Evolutionary conservation across 495 filamentous ascomycete genomes (phyloP).

Genomic region (Immersiella caudata): DNA sequence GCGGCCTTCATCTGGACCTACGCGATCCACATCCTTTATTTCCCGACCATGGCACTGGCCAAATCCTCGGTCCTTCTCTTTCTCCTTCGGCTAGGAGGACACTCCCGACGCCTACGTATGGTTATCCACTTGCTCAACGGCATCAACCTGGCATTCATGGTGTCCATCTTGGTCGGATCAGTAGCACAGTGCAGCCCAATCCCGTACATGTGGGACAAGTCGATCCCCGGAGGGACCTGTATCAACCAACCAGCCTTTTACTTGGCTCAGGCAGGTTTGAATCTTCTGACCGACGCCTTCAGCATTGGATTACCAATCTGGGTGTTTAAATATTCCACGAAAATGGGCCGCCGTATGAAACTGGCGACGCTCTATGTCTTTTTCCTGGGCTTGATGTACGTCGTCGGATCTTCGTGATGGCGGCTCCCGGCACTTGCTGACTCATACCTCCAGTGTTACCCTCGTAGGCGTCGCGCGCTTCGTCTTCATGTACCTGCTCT

Average conservation of each 20-base stretch:
- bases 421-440: neutral
- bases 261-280: conserved; percentile 29
- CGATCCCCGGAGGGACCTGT: conserved; percentile 13
- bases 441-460: conserved; percentile 13
- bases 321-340: conserved; percentile 11
- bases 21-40: conserved; percentile 16
- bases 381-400: conserved; percentile 31
- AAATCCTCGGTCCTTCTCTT: conserved; percentile 20
- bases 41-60: conserved; percentile 11
- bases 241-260: conserved; percentile 25
- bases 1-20: conserved; percentile 9
- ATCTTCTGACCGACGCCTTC: conserved; percentile 27
- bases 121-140: conserved; percentile 15
- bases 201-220: conserved; percentile 26
- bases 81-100: conserved; percentile 13
- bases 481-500: conserved; percentile 20
- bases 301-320: conserved; percentile 29
- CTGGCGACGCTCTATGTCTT: conserved; percentile 30
- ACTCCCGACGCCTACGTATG: neutral
- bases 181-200: conserved; percentile 31
- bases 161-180: conserved; percentile 24
- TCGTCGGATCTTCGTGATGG: neutral
- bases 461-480: conserved; percentile 22
- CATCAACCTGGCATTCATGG: neutral
- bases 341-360: conserved; percentile 24